These are phyloP conservation scores for Dothidotthia symphoricarpi DNA, from an alignment of 2,329 filamentous ascomycete genomes.

Conservation along the genomic window DNA sequence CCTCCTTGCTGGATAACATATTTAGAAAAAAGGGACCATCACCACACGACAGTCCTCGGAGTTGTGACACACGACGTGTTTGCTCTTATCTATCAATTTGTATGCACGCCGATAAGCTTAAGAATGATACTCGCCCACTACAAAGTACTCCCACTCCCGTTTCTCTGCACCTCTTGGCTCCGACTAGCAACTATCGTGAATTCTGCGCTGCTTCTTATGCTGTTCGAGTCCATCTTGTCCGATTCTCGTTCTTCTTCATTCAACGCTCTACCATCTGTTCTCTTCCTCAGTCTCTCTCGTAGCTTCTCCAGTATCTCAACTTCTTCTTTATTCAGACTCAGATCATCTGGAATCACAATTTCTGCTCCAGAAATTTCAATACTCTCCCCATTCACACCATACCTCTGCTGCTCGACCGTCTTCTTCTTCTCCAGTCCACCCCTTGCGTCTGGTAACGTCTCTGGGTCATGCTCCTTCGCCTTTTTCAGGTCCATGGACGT, in stretches of 20 bases:
- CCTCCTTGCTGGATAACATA: no score
- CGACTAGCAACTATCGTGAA: constrained; percentile 22
- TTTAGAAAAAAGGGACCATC: no score
- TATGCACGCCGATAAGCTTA: not conserved
- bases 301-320: constrained; percentile 37
- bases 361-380: constrained; percentile 35
- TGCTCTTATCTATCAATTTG: no score
- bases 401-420: constrained; percentile 15
- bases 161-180: constrained; percentile 2
- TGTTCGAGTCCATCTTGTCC: constrained; percentile 9
- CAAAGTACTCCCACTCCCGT: not conserved
- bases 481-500: constrained; percentile 41
- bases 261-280: constrained; percentile 8
- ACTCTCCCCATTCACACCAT: constrained; percentile 13
- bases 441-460: constrained; percentile 22
- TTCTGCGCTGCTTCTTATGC: constrained; percentile 22
- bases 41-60: no score
- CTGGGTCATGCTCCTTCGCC: constrained; percentile 21
- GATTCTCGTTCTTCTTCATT: constrained; percentile 5
- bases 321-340: constrained; percentile 40
- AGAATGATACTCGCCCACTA: not conserved
- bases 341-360: constrained; percentile 37
- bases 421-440: constrained; percentile 21
- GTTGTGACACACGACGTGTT: no score
- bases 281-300: constrained; percentile 30